These are phyloP conservation scores for Dictyostelium capitatum DNA, from an alignment of 78 protist genomes.

Conservation along the genomic window DNA sequence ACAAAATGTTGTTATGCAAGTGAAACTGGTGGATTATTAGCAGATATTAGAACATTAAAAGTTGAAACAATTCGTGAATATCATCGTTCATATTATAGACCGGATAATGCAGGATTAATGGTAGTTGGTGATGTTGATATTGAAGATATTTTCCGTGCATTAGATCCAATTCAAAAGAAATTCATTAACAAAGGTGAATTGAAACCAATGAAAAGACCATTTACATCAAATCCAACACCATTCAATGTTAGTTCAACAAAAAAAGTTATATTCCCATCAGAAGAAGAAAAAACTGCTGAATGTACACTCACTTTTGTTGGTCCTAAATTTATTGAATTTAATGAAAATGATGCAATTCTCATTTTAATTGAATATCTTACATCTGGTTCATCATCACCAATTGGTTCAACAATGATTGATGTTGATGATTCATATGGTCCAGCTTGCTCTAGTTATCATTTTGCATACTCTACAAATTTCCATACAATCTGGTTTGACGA, in stretches of 20 bases:
- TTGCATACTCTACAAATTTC: background rate
- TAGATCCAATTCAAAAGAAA: slow-evolving; percentile 39
- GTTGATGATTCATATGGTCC: slow-evolving; percentile 56
- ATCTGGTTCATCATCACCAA: slow-evolving; percentile 36
- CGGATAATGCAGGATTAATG: slow-evolving; percentile 40
- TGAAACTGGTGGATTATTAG: slow-evolving; percentile 76
- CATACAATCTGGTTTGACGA: background rate
- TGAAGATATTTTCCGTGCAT: slow-evolving; percentile 16
- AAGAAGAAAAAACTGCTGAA: slow-evolving; percentile 46
- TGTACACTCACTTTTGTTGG: background rate
- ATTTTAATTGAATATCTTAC: slow-evolving; percentile 33
- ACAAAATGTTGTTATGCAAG: background rate
- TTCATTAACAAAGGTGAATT: background rate
- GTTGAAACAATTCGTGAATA: slow-evolving; percentile 52
- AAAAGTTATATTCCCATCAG: slow-evolving; percentile 33
- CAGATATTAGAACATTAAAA: slow-evolving; percentile 31
- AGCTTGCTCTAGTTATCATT: background rate
- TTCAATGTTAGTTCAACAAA: background rate
- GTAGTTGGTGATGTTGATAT: slow-evolving; percentile 56
- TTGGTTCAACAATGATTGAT: slow-evolving; percentile 46
- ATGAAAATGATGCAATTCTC: background rate
- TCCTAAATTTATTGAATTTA: background rate
- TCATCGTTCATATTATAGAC: slow-evolving; percentile 71
- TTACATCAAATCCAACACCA: background rate
- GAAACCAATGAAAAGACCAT: slow-evolving; percentile 43